A percentile compares a stretch with the other conserved stretches of the same genome.
Conservation (phyloP, 2,329 filamentous ascomycete genomes). For the Sphaerulina populicola region DNA sequence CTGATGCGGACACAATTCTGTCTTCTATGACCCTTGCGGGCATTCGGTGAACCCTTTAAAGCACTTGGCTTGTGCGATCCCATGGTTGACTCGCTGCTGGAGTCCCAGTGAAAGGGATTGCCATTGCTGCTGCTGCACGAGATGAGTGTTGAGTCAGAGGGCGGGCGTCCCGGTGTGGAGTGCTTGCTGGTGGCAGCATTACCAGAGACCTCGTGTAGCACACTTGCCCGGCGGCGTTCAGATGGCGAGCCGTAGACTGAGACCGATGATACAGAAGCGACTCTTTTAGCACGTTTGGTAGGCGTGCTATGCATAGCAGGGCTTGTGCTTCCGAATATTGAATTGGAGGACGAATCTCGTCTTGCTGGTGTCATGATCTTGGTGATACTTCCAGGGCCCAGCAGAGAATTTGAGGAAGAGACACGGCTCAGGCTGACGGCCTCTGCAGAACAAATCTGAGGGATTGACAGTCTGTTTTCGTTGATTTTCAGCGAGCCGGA, state of each 20-base stretch:
- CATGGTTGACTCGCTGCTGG: conserved; percentile 17
- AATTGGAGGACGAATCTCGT: conserved; percentile 30
- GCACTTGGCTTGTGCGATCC: conserved; percentile 36
- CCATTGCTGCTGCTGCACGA: conserved; percentile 38
- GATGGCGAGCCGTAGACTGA: conserved; percentile 34
- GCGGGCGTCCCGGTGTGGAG: conserved; percentile 31
- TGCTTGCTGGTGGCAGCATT: conserved; percentile 22
- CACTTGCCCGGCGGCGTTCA: conserved; percentile 26
- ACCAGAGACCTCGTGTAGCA: conserved; percentile 30
- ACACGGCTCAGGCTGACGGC: conserved; percentile 32
- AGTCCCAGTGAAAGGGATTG: conserved; percentile 43
- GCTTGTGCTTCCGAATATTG: conserved; percentile 18
- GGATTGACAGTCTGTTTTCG: conserved; percentile 27
- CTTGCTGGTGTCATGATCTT: conserved; percentile 29
- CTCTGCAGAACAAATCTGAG: conserved; percentile 32
- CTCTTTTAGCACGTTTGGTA: conserved; percentile 15
- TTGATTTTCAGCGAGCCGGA: conserved; percentile 21
- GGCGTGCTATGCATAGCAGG: conserved; percentile 33
- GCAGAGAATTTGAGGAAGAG: conserved; percentile 27
- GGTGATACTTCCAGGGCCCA: conserved; percentile 21
- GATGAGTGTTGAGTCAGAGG: conserved; percentile 34
- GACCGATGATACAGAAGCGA: conserved; percentile 29
- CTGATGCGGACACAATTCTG: conserved; percentile 43
- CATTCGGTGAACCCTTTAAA: conserved; percentile 39
- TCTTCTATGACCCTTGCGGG: conserved; percentile 38